Percentiles rank a stretch among this genome's conserved stretches.
Evolutionary conservation across 1,284 basidiomycete species (phyloP).

Genomic region (Trametes versicolor): DNA sequence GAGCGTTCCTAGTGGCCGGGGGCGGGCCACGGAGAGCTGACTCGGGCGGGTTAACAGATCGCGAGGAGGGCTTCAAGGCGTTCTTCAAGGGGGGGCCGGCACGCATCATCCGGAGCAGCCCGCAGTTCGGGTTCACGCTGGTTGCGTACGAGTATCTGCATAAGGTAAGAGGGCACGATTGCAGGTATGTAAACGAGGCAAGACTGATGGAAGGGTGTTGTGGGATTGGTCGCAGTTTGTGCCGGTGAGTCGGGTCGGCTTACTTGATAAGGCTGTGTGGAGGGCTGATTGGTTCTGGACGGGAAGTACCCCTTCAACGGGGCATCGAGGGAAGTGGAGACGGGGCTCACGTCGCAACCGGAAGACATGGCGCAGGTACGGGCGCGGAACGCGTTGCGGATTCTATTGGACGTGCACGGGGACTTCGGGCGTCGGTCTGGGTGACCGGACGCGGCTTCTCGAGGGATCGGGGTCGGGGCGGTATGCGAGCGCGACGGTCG

Average conservation of each 20-base stretch:
- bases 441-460: constrained; percentile 7
- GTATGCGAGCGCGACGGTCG: background rate
- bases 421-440: constrained; percentile 62
- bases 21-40: constrained; percentile 11
- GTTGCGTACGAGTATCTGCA: constrained; percentile 88
- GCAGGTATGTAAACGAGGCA: constrained; percentile 19
- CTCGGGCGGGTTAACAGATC: constrained; percentile 56
- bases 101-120: constrained; percentile 88
- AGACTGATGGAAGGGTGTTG: constrained; percentile 22
- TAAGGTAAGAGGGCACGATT: constrained; percentile 54
- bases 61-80: constrained; percentile 89
- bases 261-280: constrained; percentile 36
- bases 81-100: constrained; percentile 97
- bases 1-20: constrained; percentile 4
- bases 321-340: constrained; percentile 70
- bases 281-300: constrained; percentile 37
- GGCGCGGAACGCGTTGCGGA: constrained; percentile 94
- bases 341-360: constrained; percentile 72
- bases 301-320: constrained; percentile 81
- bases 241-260: constrained; percentile 64
- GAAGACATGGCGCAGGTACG: constrained; percentile 90
- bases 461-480: background rate
- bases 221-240: constrained; percentile 55
- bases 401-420: constrained; percentile 84
- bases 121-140: constrained; percentile 93